These are phyloP conservation scores for Diaporthe humulicola DNA, from an alignment of 2,329 filamentous ascomycete species.

Conservation along the genomic window DNA sequence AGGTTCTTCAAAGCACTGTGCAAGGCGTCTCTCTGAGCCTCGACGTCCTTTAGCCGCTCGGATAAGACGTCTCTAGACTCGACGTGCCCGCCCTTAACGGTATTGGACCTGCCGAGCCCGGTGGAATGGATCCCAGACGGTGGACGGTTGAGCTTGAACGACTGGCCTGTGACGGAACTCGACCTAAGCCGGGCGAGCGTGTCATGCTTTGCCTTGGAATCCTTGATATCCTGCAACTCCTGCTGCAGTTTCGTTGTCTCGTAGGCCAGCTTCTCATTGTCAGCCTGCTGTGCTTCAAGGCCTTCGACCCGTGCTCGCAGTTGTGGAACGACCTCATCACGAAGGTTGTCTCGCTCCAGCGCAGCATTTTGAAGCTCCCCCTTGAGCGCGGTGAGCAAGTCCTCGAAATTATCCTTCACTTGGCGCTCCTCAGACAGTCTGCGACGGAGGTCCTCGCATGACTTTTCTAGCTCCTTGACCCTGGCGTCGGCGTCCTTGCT, in stretches of 20 bases:
- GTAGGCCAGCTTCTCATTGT: slow-evolving; percentile 80
- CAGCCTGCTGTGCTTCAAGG: slow-evolving; percentile 79
- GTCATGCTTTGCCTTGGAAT: slow-evolving; percentile 51
- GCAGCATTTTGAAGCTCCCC: slow-evolving; percentile 84
- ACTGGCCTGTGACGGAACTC: slow-evolving; percentile 53
- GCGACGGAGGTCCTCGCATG: slow-evolving; percentile 85
- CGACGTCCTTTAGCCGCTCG: slow-evolving; percentile 90
- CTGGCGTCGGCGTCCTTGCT: slow-evolving; percentile 69
- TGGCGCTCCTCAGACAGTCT: slow-evolving; percentile 87
- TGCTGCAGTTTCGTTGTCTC: slow-evolving; percentile 90
- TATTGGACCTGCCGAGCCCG: slow-evolving; percentile 67
- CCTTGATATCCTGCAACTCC: slow-evolving; percentile 79
- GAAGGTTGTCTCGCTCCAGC: slow-evolving; percentile 91
- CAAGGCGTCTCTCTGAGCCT: slow-evolving; percentile 92
- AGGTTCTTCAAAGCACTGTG: slow-evolving; percentile 89
- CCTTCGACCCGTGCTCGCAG: slow-evolving; percentile 82
- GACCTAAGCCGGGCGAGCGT: slow-evolving; percentile 54
- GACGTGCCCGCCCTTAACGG: slow-evolving; percentile 61
- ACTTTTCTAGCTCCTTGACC: slow-evolving; percentile 82
- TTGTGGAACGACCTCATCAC: slow-evolving; percentile 88
- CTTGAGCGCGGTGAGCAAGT: slow-evolving; percentile 86
- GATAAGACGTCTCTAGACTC: slow-evolving; percentile 78
- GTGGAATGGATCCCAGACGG: slow-evolving; percentile 46
- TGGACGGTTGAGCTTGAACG: slow-evolving; percentile 46
- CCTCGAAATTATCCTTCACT: slow-evolving; percentile 93